Percentiles rank a stretch among this genome's conserved stretches.
Evolutionary conservation across 345 rosid genomes (phyloP).

Genomic region (Sonneratia caseolaris): DNA sequence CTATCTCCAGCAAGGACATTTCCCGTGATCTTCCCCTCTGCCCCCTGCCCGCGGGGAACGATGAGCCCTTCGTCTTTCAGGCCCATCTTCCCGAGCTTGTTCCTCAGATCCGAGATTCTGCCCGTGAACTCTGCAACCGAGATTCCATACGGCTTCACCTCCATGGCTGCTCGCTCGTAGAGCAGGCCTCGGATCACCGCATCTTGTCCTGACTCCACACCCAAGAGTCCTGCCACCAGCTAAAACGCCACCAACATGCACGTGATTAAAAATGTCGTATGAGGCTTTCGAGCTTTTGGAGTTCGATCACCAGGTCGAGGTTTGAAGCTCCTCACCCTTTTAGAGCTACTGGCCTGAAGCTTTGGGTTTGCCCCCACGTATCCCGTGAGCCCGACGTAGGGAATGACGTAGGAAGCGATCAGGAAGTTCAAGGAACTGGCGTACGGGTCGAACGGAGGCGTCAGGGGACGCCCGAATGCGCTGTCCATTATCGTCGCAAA

Average conservation of each 20-base stretch:
- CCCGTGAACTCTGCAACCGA: conserved; percentile 38
- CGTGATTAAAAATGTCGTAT: not conserved
- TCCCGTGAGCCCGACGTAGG: conserved; percentile 79
- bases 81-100: conserved; percentile 29
- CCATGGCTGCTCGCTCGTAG: conserved; percentile 22
- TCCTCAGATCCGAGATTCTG: conserved; percentile 24
- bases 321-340: conserved; percentile 27
- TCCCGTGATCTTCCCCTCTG: conserved; percentile 33
- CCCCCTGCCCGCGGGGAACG: conserved; percentile 24
- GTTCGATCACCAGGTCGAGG: not conserved
- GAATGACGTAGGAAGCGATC: conserved; percentile 66
- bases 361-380: conserved; percentile 68
- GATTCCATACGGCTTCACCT: conserved; percentile 30
- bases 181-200: conserved; percentile 59
- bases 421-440: conserved; percentile 42
- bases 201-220: conserved; percentile 76
- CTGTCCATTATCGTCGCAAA: conserved; percentile 47
- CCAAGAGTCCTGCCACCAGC: conserved; percentile 77
- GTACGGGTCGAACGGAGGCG: conserved; percentile 70
- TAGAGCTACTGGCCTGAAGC: conserved; percentile 33
- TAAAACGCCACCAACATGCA: conserved; percentile 9
- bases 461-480: conserved; percentile 42
- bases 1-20: conserved; percentile 53
- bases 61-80: conserved; percentile 53
- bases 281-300: not conserved